Evolutionary conservation across 345 rosid genomes (phyloP).

Genomic region (Psidium friedrichsthalianum): DNA sequence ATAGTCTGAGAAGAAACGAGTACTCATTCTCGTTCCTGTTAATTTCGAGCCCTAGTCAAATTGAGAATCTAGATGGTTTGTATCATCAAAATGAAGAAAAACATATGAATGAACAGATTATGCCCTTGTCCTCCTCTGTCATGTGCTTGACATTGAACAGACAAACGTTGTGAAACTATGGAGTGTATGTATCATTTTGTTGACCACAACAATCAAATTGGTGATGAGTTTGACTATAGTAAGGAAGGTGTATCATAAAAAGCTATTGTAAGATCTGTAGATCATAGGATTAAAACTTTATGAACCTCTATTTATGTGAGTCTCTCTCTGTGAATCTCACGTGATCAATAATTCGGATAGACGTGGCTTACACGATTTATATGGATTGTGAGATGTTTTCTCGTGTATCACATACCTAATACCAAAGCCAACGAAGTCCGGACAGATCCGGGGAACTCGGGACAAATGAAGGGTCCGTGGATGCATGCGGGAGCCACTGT

Average conservation of each 20-base stretch:
- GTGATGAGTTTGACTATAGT: not conserved
- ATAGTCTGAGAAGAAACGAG: not conserved
- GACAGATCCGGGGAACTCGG: constrained; percentile 10
- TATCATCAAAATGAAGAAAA: not conserved
- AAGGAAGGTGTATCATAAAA: not conserved
- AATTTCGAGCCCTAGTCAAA: not conserved
- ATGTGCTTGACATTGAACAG: not conserved
- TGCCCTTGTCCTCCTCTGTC: not conserved
- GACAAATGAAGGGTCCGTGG: constrained; percentile 29
- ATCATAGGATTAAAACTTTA: no score
- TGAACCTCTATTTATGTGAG: not conserved
- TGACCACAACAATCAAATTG: not conserved
- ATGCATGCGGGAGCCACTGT: constrained; percentile 11
- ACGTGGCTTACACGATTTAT: not conserved
- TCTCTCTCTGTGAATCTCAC: not conserved
- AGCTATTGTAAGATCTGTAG: no score
- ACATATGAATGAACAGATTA: not conserved
- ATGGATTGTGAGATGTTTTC: not conserved
- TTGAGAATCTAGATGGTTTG: not conserved
- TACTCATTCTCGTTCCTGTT: constrained; percentile 2
- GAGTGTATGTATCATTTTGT: not conserved
- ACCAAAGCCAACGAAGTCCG: constrained; percentile 4
- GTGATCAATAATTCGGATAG: not conserved
- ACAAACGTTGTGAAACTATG: not conserved
- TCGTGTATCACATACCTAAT: constrained; percentile 2